Base-by-base conservation (phyloP, 2,329 filamentous ascomycete genomes). In the Cordyceps cateniannulata region DNA sequence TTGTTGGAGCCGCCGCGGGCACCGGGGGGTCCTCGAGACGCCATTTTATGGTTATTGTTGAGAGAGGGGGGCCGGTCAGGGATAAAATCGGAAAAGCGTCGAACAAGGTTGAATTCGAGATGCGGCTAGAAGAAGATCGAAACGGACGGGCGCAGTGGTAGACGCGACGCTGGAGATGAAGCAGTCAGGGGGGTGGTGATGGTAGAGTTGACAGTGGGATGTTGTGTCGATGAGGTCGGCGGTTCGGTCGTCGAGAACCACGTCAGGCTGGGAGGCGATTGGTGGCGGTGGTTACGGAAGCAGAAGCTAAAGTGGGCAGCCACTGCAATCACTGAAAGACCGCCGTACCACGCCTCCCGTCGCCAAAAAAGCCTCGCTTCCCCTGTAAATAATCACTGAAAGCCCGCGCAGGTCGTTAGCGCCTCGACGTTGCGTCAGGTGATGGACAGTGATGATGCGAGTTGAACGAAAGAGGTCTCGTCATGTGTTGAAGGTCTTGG, bases 21-120 rank as follows among this genome's bases (percentile, higher is more conserved):
- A 70, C 82, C 79, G 67, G 82, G 79, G 69, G 77, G 87, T 79
- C 86, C 86, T 86, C 92, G 87, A 76, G 90, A 85, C 78, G 93
- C 90, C 93, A 98, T 98, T 35, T 35, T 75, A 70, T 81, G 73
- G 66, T 63, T 81, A 73, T 67, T 65, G 66, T 65, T 66, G n/a
- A 22, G 55, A 44, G 57, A 58, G 42, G 12, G 59, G 60, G 44
- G 58, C 44, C n/a, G 18, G 27, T 40, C 49, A 48, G 49, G 27
- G 49, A 47, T 53, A 14, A 48, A 42, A 32, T 22, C 25, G 38
- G 35, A 12, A 49, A 45, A 35, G 49, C 22, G 38, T 40, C 48
- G 45, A 38, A 45, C 10, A 16, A n/a, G 3, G 18, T 12, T 7
- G 16, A 3, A 44, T 25, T 38, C 42, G 27, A 53, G 40, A 53